Evolutionary conservation across 768 basidiomycete species (phyloP).

Genomic region (Pisolithus microcarpus): DNA sequence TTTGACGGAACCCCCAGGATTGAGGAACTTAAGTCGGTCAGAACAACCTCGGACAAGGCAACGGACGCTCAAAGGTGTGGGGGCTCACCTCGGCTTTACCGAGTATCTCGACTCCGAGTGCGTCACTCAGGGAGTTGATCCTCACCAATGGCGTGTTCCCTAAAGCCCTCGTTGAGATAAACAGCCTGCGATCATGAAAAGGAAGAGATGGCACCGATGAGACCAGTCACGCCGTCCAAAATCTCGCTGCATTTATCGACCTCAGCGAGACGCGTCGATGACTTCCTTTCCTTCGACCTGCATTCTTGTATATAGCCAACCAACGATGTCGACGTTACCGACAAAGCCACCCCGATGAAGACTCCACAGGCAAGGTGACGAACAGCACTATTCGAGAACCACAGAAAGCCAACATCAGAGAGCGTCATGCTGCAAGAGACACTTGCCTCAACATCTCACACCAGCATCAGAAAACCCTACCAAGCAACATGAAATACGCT

Average conservation of each 20-base stretch:
- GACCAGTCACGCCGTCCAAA: constrained; percentile 69
- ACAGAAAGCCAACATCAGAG: too few species aligned
- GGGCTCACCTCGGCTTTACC: constrained; percentile 86
- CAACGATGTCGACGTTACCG: too few species aligned
- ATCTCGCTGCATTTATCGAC: constrained; percentile 65
- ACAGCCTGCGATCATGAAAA: background rate
- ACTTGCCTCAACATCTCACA: too few species aligned
- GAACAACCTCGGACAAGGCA: background rate
- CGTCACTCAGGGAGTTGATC: constrained; percentile 87
- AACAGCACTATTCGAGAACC: too few species aligned
- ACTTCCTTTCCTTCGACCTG: constrained; percentile 32
- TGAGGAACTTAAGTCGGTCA: constrained; percentile 60
- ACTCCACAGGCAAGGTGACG: too few species aligned
- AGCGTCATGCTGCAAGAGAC: too few species aligned
- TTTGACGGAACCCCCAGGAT: constrained; percentile 97
- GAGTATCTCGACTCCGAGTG: constrained; percentile 87
- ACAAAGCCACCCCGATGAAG: too few species aligned
- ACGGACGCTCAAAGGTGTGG: background rate
- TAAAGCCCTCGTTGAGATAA: constrained; percentile 21
- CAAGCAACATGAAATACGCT: too few species aligned
- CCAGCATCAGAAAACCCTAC: too few species aligned
- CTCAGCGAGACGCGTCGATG: constrained; percentile 54
- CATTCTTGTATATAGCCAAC: constrained; percentile 39
- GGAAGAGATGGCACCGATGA: constrained; percentile 60
- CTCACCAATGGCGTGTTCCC: constrained; percentile 93